A percentile compares a stretch with the other conserved stretches of the same genome.
Evolutionary conservation across 352 stramenopile genomes (phyloP).

Genomic region (Elongisporangium undulatum): DNA sequence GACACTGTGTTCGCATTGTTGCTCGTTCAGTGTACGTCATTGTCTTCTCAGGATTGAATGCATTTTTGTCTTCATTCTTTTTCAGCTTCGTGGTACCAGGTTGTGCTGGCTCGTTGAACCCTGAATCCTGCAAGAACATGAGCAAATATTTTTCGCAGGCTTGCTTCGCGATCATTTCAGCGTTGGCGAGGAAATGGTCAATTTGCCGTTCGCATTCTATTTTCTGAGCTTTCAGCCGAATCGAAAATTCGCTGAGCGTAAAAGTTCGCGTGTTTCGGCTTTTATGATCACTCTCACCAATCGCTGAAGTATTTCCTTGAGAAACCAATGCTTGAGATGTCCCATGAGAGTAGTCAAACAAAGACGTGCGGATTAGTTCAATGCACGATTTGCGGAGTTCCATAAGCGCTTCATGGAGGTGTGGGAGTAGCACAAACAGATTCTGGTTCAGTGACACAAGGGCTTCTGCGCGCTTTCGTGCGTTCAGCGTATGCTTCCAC

Average conservation of each 20-base stretch:
- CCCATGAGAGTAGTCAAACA: conserved; percentile 40
- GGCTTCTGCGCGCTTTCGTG: conserved; percentile 29
- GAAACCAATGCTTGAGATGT: too few relatives aligned
- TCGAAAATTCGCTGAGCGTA: conserved; percentile 77
- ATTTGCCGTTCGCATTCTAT: conserved; percentile 50
- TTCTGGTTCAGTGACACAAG: conserved; percentile 55
- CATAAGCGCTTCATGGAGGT: conserved; percentile 78
- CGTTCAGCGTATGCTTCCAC: conserved; percentile 80
- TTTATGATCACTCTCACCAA: not conserved
- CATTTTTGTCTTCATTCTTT: conserved; percentile 6
- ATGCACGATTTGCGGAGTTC: conserved; percentile 63
- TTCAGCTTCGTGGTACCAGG: not conserved
- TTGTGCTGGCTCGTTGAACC: conserved; percentile 35
- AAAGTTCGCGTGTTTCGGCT: conserved; percentile 28
- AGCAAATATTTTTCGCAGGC: conserved; percentile 63
- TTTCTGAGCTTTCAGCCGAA: conserved; percentile 68
- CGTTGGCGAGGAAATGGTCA: conserved; percentile 53
- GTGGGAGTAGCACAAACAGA: conserved; percentile 86
- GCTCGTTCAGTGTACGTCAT: conserved; percentile 96
- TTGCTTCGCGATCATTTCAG: conserved; percentile 51
- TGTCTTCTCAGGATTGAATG: conserved; percentile 23
- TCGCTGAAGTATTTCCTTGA: not conserved
- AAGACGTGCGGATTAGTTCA: conserved; percentile 22
- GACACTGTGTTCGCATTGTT: conserved; percentile 88
- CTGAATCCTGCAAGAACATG: conserved; percentile 44